phyloP scores from a whole-genome alignment of 1,139 yeast genomes.

The Lodderomyces parapsilosis region DNA sequence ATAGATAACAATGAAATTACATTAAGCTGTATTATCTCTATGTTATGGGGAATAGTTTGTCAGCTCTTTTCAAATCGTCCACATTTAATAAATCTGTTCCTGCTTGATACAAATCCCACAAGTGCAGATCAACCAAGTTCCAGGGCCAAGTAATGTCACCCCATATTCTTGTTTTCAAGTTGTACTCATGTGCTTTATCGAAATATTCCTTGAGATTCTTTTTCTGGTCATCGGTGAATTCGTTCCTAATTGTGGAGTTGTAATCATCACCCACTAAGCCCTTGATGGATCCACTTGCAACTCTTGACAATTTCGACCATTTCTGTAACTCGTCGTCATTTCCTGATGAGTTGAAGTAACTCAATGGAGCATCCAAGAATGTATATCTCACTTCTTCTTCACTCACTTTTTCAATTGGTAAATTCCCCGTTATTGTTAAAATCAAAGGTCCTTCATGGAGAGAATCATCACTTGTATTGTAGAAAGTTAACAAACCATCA shows the following conservation, averaged over 20 bases:
- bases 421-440: conserved; percentile 42
- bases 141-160: conserved; percentile 45
- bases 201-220: conserved; percentile 20
- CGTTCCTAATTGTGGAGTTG: conserved; percentile 11
- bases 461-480: conserved; percentile 24
- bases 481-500: conserved; percentile 32
- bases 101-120: conserved; percentile 23
- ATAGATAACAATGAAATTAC: neutral
- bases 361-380: conserved; percentile 41
- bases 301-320: conserved; percentile 27
- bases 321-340: conserved; percentile 16
- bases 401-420: conserved; percentile 31
- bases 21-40: neutral
- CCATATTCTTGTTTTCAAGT: conserved; percentile 43
- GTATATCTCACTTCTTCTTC: conserved; percentile 28
- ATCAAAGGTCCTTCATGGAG: conserved; percentile 36
- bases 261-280: conserved; percentile 28
- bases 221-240: conserved; percentile 23
- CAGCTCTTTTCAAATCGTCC: conserved; percentile 33
- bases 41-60: conserved; percentile 18
- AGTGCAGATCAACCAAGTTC: conserved; percentile 27
- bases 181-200: conserved; percentile 34
- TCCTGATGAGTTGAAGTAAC: conserved; percentile 17
- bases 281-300: conserved; percentile 37
- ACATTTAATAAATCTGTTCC: conserved; percentile 43